phyloP scores from a whole-genome alignment of 495 filamentous ascomycete genomes.

The Chaetomium tenue region DNA sequence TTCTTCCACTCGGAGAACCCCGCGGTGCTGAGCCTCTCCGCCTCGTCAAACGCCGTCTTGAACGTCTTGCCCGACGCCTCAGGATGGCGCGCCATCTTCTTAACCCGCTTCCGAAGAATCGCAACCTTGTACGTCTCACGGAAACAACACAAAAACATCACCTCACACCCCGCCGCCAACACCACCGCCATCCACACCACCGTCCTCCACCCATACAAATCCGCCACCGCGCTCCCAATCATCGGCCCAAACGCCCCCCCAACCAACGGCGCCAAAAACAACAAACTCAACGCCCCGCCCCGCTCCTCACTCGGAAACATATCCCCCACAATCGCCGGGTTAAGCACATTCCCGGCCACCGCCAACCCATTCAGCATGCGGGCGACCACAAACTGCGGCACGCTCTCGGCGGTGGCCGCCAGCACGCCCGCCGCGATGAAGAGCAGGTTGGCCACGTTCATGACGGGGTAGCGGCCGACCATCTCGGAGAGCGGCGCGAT shows the following conservation, averaged over 20 bases:
- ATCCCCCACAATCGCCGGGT: constrained; percentile 59
- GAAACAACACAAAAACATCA: constrained; percentile 48
- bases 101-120: constrained; percentile 49
- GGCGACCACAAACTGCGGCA: constrained; percentile 46
- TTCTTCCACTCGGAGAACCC: constrained; percentile 31
- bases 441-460: constrained; percentile 52
- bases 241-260: constrained; percentile 59
- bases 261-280: constrained; percentile 50
- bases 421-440: constrained; percentile 50
- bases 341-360: constrained; percentile 55
- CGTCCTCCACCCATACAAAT: constrained; percentile 57
- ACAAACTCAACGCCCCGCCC: constrained; percentile 51
- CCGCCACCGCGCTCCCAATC: constrained; percentile 59
- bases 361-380: constrained; percentile 52
- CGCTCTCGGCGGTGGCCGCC: constrained; percentile 43
- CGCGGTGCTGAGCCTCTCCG: constrained; percentile 42
- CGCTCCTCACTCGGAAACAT: constrained; percentile 52
- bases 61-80: constrained; percentile 28
- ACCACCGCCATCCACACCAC: constrained; percentile 54
- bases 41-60: constrained; percentile 26
- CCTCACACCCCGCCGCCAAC: constrained; percentile 48
- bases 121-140: constrained; percentile 52
- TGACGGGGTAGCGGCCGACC: constrained; percentile 54
- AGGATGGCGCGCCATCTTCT: constrained; percentile 43
- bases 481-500: constrained; percentile 60